Conservation (phyloP, 441 rosid species). For the Aleurites moluccanus region DNA sequence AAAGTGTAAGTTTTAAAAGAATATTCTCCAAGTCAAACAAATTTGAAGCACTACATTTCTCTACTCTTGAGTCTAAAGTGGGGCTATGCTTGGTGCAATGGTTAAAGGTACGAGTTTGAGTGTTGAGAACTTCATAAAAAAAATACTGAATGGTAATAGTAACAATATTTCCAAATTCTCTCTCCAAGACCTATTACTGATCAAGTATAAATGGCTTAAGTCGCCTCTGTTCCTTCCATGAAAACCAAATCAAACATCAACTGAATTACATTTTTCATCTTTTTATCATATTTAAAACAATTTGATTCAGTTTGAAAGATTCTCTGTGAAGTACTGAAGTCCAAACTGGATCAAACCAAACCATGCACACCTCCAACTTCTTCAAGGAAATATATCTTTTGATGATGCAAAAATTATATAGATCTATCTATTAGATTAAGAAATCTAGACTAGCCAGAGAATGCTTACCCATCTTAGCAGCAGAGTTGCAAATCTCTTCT, state of each 20-base stretch:
- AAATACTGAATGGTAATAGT: background rate
- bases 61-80: background rate
- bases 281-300: background rate
- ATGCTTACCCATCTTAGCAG: constrained; percentile 92
- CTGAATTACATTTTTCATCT: background rate
- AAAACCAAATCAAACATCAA: constrained; percentile 3
- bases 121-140: constrained; percentile 1
- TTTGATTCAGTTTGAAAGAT: background rate
- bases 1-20: background rate
- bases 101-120: background rate
- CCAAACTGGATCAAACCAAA: background rate
- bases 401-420: background rate
- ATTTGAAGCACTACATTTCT: background rate
- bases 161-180: background rate
- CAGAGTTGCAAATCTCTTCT: constrained; percentile 93
- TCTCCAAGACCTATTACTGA: background rate
- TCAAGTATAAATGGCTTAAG: background rate
- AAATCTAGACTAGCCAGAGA: constrained; percentile 1
- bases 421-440: background rate
- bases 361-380: background rate
- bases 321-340: background rate
- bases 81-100: background rate
- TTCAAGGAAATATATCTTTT: background rate
- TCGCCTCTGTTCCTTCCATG: background rate
- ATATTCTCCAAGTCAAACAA: background rate